A percentile compares a stretch with the other conserved stretches of the same genome.
Evolutionary conservation across 2,329 filamentous ascomycete species (phyloP).

Genomic region (Ceratocystis harringtonii): DNA sequence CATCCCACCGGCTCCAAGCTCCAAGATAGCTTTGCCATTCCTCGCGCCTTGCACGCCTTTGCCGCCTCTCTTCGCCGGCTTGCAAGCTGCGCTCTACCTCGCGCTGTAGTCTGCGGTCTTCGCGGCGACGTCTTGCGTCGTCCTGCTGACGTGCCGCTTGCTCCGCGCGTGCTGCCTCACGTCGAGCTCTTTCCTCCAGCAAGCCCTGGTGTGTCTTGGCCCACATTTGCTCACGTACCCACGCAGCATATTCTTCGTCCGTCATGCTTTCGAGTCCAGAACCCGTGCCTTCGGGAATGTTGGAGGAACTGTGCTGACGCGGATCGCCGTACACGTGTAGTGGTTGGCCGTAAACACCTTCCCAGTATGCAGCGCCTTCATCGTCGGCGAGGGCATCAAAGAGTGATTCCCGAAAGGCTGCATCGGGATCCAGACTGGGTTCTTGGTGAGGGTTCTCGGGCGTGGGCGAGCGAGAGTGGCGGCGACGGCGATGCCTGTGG

Average conservation of each 20-base stretch:
- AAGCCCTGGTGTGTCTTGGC: constrained; percentile 81
- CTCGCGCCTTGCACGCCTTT: constrained; percentile 45
- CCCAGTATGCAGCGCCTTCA: constrained; percentile 90
- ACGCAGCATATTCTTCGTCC: constrained; percentile 79
- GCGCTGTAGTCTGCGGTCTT: constrained; percentile 33
- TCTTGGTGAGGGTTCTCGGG: constrained; percentile 34
- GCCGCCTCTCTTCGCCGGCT: constrained; percentile 48
- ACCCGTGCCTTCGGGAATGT: not conserved
- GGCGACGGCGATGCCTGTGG: constrained; percentile 19
- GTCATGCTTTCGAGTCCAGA: constrained; percentile 67
- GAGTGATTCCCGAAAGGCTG: constrained; percentile 79
- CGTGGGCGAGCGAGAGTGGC: constrained; percentile 30
- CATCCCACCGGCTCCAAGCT: constrained; percentile 44
- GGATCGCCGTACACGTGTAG: constrained; percentile 56
- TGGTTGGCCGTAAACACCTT: constrained; percentile 89
- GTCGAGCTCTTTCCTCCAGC: constrained; percentile 55
- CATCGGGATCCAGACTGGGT: constrained; percentile 46
- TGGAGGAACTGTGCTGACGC: constrained; percentile 16
- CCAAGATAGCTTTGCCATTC: constrained; percentile 40
- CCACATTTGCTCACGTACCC: constrained; percentile 86
- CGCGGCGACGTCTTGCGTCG: constrained; percentile 24
- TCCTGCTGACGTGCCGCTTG: constrained; percentile 21
- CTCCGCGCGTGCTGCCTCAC: constrained; percentile 34
- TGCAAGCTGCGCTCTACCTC: constrained; percentile 56
- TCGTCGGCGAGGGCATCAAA: constrained; percentile 97